Conservation (phyloP, 495 filamentous ascomycete species). For the Aspergillus diversus region DNA sequence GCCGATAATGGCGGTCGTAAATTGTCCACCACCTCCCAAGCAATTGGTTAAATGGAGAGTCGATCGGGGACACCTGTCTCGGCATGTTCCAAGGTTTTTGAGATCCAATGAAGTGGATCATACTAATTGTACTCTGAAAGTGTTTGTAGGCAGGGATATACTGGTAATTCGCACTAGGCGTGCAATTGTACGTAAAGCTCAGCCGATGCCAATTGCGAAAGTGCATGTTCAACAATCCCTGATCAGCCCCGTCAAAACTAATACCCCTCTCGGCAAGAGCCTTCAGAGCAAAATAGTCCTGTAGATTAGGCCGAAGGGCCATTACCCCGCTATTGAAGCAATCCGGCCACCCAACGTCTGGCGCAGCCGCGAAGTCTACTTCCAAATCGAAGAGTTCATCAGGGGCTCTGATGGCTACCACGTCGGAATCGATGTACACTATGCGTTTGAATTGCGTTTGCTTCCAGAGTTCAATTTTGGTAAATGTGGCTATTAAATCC, state of each 20-base stretch:
- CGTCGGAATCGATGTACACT: conserved; percentile 90
- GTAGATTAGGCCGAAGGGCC: conserved; percentile 83
- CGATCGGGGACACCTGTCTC: conserved; percentile 57
- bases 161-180: conserved; percentile 91
- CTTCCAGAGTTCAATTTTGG: conserved; percentile 94
- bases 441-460: conserved; percentile 87
- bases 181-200: conserved; percentile 96
- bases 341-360: conserved; percentile 98
- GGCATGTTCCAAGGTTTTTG: conserved; percentile 88
- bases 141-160: conserved; percentile 93
- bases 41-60: conserved; percentile 79
- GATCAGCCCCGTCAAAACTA: conserved; percentile 97
- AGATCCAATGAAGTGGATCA: conserved; percentile 91
- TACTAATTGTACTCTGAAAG: conserved; percentile 81
- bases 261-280: conserved; percentile 82
- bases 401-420: conserved; percentile 82
- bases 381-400: conserved; percentile 88
- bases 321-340: conserved; percentile 97
- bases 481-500: conserved; percentile 89
- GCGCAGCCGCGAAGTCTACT: conserved; percentile 82
- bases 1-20: conserved; percentile 81
- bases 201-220: conserved; percentile 86
- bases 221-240: conserved; percentile 94
- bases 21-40: conserved; percentile 87
- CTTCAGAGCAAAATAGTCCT: conserved; percentile 81